These are phyloP conservation scores for Aspergillus floridensis DNA, from an alignment of 2,329 filamentous ascomycete species.

Conservation along the genomic window DNA sequence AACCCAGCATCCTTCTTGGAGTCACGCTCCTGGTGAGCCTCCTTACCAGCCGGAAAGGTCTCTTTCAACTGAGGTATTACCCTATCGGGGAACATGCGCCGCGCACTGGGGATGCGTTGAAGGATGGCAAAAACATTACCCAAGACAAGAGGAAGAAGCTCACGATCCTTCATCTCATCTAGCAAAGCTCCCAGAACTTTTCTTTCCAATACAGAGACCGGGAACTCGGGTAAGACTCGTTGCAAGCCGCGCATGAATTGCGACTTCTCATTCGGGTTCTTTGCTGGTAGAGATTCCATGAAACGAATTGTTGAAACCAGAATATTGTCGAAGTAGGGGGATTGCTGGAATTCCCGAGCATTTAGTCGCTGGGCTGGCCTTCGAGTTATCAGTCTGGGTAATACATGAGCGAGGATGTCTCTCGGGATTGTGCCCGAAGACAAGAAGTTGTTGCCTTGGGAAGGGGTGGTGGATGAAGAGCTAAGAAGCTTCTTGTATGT, in stretches of 20 bases:
- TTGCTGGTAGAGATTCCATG: constrained; percentile 83
- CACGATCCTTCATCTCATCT: constrained; percentile 90
- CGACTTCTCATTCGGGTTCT: constrained; percentile 85
- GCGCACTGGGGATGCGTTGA: constrained; percentile 71
- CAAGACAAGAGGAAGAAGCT: constrained; percentile 78
- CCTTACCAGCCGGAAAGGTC: constrained; percentile 64
- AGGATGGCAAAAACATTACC: constrained; percentile 93
- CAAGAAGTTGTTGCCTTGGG: constrained; percentile 77
- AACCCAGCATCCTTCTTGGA: constrained; percentile 81
- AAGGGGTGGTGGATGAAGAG: constrained; percentile 74
- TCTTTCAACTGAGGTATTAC: constrained; percentile 82
- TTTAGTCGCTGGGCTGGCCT: constrained; percentile 83
- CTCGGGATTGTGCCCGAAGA: constrained; percentile 75
- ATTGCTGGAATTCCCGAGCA: constrained; percentile 88
- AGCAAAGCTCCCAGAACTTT: constrained; percentile 86
- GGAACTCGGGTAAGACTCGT: constrained; percentile 86
- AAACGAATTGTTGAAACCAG: constrained; percentile 95
- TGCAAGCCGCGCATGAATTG: constrained; percentile 87
- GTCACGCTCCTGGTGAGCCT: constrained; percentile 66
- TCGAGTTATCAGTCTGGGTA: constrained; percentile 83
- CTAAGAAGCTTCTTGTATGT: constrained; percentile 83
- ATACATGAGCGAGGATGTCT: constrained; percentile 70
- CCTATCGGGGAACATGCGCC: constrained; percentile 76
- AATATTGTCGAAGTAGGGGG: constrained; percentile 95
- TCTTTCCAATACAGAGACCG: constrained; percentile 88